Conservation (phyloP, 805 yeast genomes). For the Wickerhamiella sergipiensis region DNA sequence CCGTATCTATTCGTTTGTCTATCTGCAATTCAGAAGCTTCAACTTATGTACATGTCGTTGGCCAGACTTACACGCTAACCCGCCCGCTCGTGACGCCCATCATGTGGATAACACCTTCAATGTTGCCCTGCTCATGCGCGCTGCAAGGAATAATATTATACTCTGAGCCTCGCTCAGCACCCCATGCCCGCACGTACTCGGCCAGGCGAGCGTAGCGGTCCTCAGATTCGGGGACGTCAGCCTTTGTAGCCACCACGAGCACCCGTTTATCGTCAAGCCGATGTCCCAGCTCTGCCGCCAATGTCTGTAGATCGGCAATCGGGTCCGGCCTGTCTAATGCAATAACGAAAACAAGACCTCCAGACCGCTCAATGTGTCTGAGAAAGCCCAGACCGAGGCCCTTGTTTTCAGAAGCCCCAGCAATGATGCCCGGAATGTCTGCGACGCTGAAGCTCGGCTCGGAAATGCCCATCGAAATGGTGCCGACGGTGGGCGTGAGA, state of each 20-base stretch:
- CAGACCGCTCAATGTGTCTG: conserved; percentile 83
- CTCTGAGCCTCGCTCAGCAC: conserved; percentile 21
- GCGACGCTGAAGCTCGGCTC: conserved; percentile 70
- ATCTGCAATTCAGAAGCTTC: no score
- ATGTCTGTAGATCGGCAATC: conserved; percentile 43
- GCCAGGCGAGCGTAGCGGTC: conserved; percentile 34
- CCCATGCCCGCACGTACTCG: conserved; percentile 15
- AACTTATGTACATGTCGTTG: no score
- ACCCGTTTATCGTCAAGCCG: conserved; percentile 48
- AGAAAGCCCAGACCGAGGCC: conserved; percentile 93
- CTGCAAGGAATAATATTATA: conserved; percentile 81
- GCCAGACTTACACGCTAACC: no score
- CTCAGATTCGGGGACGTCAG: conserved; percentile 52
- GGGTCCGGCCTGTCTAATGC: conserved; percentile 61
- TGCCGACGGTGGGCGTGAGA: conserved; percentile 81
- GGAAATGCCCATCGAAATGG: conserved; percentile 48
- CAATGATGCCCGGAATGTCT: conserved; percentile 90
- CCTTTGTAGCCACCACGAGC: conserved; percentile 85
- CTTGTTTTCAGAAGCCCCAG: conserved; percentile 67
- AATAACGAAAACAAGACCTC: conserved; percentile 77
- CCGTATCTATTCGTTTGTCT: no score
- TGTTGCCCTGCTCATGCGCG: conserved; percentile 59
- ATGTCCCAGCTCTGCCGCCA: conserved; percentile 61
- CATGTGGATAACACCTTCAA: conserved; percentile 50
- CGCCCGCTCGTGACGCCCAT: conserved; percentile 36